Evolutionary conservation across 1,284 basidiomycete species (phyloP).

Genomic region (Malassezia japonica): DNA sequence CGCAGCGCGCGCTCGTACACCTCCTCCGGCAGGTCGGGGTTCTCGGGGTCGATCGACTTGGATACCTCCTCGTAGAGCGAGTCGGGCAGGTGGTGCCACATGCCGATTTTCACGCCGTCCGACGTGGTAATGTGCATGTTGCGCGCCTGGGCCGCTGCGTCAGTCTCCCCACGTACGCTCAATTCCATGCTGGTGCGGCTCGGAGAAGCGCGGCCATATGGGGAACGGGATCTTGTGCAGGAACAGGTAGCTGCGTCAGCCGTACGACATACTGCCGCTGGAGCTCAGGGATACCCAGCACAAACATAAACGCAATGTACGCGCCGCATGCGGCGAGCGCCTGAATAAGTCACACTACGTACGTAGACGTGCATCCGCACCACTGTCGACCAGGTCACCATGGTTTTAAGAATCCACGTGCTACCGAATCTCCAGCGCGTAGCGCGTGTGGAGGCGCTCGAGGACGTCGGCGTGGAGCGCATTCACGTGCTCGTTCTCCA

Average conservation of each 20-base stretch:
- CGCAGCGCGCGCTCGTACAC: constrained; percentile 24
- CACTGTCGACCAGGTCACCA: constrained; percentile 9
- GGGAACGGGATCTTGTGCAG: constrained; percentile 63
- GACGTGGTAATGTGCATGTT: constrained; percentile 63
- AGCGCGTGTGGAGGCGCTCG: constrained; percentile 49
- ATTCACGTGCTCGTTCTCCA: constrained; percentile 85
- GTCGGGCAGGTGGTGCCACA: constrained; percentile 48
- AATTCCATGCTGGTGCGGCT: constrained; percentile 19
- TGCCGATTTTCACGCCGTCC: constrained; percentile 68
- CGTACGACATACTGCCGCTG: constrained; percentile 8
- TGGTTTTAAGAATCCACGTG: constrained; percentile 2
- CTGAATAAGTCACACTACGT: neutral
- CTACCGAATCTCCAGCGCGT: constrained; percentile 43
- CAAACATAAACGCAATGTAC: constrained; percentile 7
- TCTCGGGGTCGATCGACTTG: constrained; percentile 19
- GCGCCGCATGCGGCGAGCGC: neutral
- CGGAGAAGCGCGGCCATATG: constrained; percentile 45
- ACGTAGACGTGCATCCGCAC: constrained; percentile 8
- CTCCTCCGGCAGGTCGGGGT: constrained; percentile 17
- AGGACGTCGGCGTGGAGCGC: constrained; percentile 57
- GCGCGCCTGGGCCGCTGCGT: constrained; percentile 64
- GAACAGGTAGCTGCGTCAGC: constrained; percentile 54
- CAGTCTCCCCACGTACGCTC: neutral
- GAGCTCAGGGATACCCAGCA: neutral
- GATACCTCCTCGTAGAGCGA: constrained; percentile 53